Conservation (phyloP, 177 flowering plant species). For the Vitis hybrid region DNA sequence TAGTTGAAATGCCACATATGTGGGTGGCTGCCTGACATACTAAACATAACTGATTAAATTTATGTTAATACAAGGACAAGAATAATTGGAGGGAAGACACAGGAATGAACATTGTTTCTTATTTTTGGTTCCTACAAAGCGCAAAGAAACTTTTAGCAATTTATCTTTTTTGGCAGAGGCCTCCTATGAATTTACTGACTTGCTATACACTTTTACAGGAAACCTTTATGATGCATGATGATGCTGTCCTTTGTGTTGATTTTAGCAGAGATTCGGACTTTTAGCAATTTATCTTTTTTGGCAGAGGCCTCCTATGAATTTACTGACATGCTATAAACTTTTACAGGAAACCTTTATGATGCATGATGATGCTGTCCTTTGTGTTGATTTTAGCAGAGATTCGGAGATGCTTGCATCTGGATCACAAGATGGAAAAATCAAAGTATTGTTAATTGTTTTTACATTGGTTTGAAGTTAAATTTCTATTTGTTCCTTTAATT, state of each 20-base stretch:
- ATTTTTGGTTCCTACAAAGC: too few relatives aligned
- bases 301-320: slow-evolving; percentile 1
- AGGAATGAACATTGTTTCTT: rapidly evolving
- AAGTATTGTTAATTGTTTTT: slow-evolving; percentile 39
- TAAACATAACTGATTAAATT: too few relatives aligned
- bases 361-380: slow-evolving; percentile 96
- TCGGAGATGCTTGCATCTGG: slow-evolving; percentile 99
- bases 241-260: slow-evolving; percentile 90
- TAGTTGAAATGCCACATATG: too few relatives aligned
- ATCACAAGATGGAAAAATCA: slow-evolving; percentile 96
- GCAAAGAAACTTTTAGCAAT: background rate
- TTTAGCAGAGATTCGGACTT: slow-evolving; percentile 92
- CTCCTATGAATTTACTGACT: slow-evolving; percentile 14
- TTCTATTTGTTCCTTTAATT: background rate
- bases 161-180: background rate
- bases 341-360: slow-evolving; percentile 95
- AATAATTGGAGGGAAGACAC: too few relatives aligned
- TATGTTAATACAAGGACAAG: too few relatives aligned
- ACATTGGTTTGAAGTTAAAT: background rate
- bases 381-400: slow-evolving; percentile 96
- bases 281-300: background rate
- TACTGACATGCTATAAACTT: slow-evolving; percentile 15
- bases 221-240: slow-evolving; percentile 99
- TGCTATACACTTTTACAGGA: slow-evolving; percentile 51
- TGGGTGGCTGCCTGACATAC: too few relatives aligned